Evolutionary conservation across 306 rosid genomes (phyloP).

Genomic region (Spatholobus suberectus): DNA sequence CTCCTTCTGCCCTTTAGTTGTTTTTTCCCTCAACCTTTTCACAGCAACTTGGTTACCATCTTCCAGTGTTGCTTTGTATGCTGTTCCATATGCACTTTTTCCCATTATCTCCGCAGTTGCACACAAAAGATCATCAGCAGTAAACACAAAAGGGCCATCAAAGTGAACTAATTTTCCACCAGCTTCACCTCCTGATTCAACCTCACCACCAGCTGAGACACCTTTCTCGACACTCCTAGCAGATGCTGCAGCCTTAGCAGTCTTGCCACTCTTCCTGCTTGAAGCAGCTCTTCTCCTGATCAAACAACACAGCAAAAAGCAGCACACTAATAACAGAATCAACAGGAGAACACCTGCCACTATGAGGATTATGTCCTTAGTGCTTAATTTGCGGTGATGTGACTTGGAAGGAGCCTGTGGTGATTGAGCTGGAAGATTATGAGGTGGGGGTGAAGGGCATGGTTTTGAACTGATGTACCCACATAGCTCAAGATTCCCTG

Average conservation of each 20-base stretch:
- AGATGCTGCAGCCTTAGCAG: conserved; percentile 48
- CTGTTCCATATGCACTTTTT: conserved; percentile 87
- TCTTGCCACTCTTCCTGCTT: conserved; percentile 54
- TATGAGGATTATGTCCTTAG: conserved; percentile 83
- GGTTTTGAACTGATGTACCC: conserved; percentile 67
- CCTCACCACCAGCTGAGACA: conserved; percentile 51
- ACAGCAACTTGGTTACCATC: conserved; percentile 89
- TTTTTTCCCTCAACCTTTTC: conserved; percentile 89
- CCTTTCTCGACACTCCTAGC: conserved; percentile 61
- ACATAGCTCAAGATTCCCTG: conserved; percentile 81
- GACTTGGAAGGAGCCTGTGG: conserved; percentile 43
- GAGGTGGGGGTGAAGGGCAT: conserved; percentile 68
- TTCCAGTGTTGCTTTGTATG: conserved; percentile 86
- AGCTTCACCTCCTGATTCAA: conserved; percentile 75
- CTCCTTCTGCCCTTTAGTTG: conserved; percentile 83
- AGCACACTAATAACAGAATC: conserved; percentile 74
- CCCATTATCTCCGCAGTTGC: conserved; percentile 98
- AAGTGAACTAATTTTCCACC: conserved; percentile 80
- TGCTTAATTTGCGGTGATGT: conserved; percentile 62
- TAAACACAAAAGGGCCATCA: conserved; percentile 89
- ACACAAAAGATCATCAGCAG: conserved; percentile 89
- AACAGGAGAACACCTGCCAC: conserved; percentile 78
- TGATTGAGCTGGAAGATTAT: conserved; percentile 62
- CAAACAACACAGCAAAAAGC: conserved; percentile 74
- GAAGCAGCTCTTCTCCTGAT: conserved; percentile 65